Conservation (phyloP, 768 basidiomycete species). For the Coprinopsis sp. region DNA sequence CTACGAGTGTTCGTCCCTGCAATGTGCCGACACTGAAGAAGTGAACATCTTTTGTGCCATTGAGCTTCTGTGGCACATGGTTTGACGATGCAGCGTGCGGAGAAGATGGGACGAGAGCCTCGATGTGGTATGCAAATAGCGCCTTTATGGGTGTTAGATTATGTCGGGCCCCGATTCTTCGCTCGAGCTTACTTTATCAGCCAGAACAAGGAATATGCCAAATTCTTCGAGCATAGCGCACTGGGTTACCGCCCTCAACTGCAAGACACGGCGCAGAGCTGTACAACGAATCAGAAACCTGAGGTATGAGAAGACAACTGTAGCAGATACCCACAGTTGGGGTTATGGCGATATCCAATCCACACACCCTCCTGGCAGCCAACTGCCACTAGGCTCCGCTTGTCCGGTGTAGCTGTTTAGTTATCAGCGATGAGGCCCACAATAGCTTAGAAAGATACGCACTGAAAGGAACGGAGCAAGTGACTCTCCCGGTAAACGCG, state of each 20-base stretch:
- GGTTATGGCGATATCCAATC: conserved; percentile 92
- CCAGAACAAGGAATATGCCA: conserved; percentile 92
- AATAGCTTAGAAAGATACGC: conserved; percentile 29
- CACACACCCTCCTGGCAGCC: conserved; percentile 96
- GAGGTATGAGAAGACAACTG: not conserved
- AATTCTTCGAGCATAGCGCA: conserved; percentile 96
- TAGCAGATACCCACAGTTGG: conserved; percentile 54
- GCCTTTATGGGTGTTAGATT: conserved; percentile 45
- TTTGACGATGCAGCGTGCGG: conserved; percentile 61
- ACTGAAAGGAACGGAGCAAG: conserved; percentile 94
- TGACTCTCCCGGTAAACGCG: conserved; percentile 77
- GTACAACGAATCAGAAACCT: not conserved
- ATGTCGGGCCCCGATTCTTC: not conserved
- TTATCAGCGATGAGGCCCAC: conserved; percentile 1
- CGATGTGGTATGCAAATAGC: conserved; percentile 91
- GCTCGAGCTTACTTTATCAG: conserved; percentile 63
- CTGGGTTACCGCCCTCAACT: conserved; percentile 90
- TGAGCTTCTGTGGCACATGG: conserved; percentile 85
- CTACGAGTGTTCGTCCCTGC: conserved; percentile 80
- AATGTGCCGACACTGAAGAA: conserved; percentile 94
- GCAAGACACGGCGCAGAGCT: conserved; percentile 92
- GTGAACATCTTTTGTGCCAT: conserved; percentile 84
- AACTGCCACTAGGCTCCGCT: conserved; percentile 82
- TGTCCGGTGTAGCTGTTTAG: conserved; percentile 71
- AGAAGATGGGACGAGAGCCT: conserved; percentile 89